Evolutionary conservation across 495 filamentous ascomycete species (phyloP).

Genomic region (Aspergillus sparsus): DNA sequence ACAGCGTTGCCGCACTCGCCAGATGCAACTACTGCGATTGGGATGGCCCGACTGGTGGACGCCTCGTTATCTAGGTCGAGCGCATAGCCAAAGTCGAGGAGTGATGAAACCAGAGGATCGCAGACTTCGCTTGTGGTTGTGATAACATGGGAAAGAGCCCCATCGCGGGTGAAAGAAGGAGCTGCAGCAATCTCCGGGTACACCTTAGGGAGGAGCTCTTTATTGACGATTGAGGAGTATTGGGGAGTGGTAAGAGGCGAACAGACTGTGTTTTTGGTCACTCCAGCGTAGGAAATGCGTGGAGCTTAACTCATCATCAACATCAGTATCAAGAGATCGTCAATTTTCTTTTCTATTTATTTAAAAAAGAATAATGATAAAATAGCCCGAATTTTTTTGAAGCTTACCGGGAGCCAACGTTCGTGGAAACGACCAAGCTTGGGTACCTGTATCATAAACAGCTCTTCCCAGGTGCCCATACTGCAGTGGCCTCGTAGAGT

Average conservation of each 20-base stretch:
- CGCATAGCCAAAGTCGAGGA: conserved; percentile 49
- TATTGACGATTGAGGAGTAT: conserved; percentile 22
- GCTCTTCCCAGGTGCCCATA: conserved; percentile 68
- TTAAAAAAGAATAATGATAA: conserved; percentile 19
- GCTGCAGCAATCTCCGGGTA: conserved; percentile 44
- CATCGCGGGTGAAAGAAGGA: conserved; percentile 34
- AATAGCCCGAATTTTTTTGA: conserved; percentile 1
- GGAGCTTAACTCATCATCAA: conserved; percentile 20
- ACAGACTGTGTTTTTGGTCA: conserved; percentile 33
- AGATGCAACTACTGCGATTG: conserved; percentile 46
- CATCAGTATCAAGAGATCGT: too few relatives aligned
- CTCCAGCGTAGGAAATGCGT: conserved; percentile 36
- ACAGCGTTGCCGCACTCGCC: conserved; percentile 47
- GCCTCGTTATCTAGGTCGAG: conserved; percentile 32
- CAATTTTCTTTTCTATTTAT: too few relatives aligned
- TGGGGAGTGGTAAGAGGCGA: conserved; percentile 25
- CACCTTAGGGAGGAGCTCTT: conserved; percentile 28
- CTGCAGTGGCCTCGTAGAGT: conserved; percentile 52
- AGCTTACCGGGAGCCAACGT: conserved; percentile 33
- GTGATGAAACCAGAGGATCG: conserved; percentile 41
- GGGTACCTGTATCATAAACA: conserved; percentile 53
- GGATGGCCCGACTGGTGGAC: conserved; percentile 33
- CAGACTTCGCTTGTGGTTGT: conserved; percentile 32
- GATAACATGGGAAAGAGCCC: conserved; percentile 36
- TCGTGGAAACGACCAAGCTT: conserved; percentile 58